A percentile compares a stretch with the other conserved stretches of the same genome.
Conservation (phyloP, 306 rosid genomes). For the Carpinus fangiana region DNA sequence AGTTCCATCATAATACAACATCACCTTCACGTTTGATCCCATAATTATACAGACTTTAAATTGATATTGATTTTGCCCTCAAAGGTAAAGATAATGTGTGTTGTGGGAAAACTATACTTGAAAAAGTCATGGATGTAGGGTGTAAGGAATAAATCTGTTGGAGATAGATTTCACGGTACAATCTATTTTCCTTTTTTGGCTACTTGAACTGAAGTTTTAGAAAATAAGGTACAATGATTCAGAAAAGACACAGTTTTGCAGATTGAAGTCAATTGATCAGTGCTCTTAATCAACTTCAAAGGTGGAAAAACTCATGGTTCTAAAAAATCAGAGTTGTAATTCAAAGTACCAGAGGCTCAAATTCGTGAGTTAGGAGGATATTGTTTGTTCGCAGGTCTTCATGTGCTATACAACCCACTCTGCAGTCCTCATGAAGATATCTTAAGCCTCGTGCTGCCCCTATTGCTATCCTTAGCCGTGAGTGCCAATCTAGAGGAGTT, state of each 20-base stretch:
- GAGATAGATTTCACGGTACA: too few species aligned
- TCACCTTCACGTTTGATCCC: background rate
- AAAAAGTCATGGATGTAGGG: too few species aligned
- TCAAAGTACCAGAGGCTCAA: constrained; percentile 74
- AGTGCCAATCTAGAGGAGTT: constrained; percentile 61
- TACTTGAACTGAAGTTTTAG: background rate
- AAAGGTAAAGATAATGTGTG: background rate
- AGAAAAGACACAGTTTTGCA: background rate
- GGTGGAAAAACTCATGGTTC: background rate
- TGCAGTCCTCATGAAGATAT: constrained; percentile 95
- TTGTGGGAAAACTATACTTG: background rate
- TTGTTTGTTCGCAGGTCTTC: constrained; percentile 85
- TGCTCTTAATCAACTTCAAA: background rate
- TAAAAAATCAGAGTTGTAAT: background rate
- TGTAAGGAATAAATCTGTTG: too few species aligned
- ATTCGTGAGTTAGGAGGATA: constrained; percentile 88
- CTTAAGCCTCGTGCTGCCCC: constrained; percentile 89
- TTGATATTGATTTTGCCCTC: background rate
- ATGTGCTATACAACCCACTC: constrained; percentile 96
- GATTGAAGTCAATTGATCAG: background rate
- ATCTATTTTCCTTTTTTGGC: too few species aligned
- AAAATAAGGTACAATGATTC: background rate
- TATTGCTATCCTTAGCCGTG: constrained; percentile 75
- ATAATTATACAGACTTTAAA: background rate
- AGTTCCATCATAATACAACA: background rate